Evolutionary conservation across 305 asterid genomes (phyloP).

Genomic region (Vinca major): DNA sequence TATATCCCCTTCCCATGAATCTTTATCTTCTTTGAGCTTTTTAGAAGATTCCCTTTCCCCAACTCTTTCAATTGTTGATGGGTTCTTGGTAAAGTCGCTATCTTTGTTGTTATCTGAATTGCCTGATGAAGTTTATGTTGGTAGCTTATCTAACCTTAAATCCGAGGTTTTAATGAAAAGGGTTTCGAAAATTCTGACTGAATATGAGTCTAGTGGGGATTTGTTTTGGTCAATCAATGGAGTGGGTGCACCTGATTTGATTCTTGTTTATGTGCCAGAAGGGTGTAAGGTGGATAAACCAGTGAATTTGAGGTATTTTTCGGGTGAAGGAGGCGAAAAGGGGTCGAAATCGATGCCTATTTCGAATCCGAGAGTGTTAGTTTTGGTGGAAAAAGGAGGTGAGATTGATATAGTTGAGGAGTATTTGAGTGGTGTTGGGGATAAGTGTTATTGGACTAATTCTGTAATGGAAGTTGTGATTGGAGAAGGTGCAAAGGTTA

Average conservation of each 20-base stretch:
- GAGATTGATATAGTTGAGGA: constrained; percentile 78
- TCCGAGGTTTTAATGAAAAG: constrained; percentile 47
- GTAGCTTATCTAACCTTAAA: constrained; percentile 39
- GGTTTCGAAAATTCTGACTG: constrained; percentile 52
- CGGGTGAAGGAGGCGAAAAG: constrained; percentile 45
- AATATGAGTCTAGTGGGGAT: constrained; percentile 58
- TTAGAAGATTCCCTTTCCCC: constrained; percentile 40
- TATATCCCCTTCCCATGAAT: constrained; percentile 22
- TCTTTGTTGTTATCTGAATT: constrained; percentile 35
- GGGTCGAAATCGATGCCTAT: constrained; percentile 55
- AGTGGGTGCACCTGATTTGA: constrained; percentile 78
- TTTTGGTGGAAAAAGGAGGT: constrained; percentile 84
- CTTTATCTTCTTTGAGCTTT: constrained; percentile 22
- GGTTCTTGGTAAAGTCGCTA: constrained; percentile 43
- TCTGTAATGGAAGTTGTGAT: constrained; percentile 67
- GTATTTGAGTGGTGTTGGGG: constrained; percentile 41
- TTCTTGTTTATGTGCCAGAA: constrained; percentile 76
- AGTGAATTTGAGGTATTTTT: constrained; percentile 51
- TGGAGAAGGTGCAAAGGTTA: constrained; percentile 67
- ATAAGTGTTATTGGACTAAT: constrained; percentile 68
- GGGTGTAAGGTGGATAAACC: constrained; percentile 71
- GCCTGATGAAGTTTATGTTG: constrained; percentile 65
- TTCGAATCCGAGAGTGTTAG: constrained; percentile 81
- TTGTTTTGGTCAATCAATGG: constrained; percentile 90
- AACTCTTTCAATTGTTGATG: constrained; percentile 55